phyloP scores from a whole-genome alignment of 805 yeast genomes.

The Sungouiozyma ichnusensis region DNA sequence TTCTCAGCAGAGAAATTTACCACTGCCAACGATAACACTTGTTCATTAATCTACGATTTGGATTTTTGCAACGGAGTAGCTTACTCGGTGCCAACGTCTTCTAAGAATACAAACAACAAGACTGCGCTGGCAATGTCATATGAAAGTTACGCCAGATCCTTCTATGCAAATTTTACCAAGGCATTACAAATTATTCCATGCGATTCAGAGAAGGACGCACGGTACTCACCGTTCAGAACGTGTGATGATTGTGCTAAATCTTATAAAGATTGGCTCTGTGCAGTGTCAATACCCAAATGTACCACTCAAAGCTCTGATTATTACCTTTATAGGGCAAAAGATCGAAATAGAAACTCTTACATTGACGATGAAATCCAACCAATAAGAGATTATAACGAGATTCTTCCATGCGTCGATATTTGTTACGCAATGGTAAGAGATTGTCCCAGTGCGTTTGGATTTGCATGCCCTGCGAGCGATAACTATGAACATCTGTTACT shows the following conservation, averaged over 20 bases:
- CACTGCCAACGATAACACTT: constrained; percentile 43
- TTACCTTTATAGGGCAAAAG: constrained; percentile 36
- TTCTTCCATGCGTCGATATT: constrained; percentile 75
- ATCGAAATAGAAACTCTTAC: constrained; percentile 48
- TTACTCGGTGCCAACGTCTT: constrained; percentile 66
- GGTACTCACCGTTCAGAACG: constrained; percentile 62
- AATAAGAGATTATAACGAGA: constrained; percentile 53
- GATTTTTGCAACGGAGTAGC: constrained; percentile 76
- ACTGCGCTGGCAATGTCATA: constrained; percentile 38
- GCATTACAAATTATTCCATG: constrained; percentile 73
- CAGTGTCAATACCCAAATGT: constrained; percentile 82
- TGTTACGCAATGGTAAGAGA: constrained; percentile 71
- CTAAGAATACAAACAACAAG: constrained; percentile 26
- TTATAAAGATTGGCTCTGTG: constrained; percentile 82
- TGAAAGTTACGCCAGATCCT: constrained; percentile 47
- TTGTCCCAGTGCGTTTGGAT: constrained; percentile 72
- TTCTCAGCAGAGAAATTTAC: constrained; percentile 48
- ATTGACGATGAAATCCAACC: constrained; percentile 49
- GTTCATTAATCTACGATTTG: constrained; percentile 64
- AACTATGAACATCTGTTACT: constrained; percentile 11
- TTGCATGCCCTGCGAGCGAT: constrained; percentile 53
- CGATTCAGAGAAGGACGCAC: constrained; percentile 50
- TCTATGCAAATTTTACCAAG: constrained; percentile 58
- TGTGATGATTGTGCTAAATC: constrained; percentile 65
- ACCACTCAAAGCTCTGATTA: constrained; percentile 39